phyloP scores from a whole-genome alignment of 306 rosid genomes.

The Corylus americana region DNA sequence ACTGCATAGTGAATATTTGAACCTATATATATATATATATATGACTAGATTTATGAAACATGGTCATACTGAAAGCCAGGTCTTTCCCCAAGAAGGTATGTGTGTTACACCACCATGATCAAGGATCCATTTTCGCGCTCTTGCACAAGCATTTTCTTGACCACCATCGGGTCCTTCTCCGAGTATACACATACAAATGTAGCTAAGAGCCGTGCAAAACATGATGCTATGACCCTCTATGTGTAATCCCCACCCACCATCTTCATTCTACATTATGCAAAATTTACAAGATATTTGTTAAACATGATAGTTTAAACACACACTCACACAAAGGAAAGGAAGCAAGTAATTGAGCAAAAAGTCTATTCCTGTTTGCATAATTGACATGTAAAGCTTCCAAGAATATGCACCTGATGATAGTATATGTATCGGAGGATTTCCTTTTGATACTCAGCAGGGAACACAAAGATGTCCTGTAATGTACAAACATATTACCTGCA shows the following conservation, averaged over 20 bases:
- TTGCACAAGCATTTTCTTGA: not conserved
- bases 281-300: not conserved
- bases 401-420: slow-evolving; percentile 8
- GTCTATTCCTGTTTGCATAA: no score
- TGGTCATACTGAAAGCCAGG: slow-evolving; percentile 2
- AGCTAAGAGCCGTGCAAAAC: slow-evolving; percentile 6
- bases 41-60: not conserved
- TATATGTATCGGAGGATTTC: slow-evolving; percentile 54
- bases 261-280: slow-evolving; percentile 13
- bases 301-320: not conserved
- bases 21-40: no score
- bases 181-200: slow-evolving; percentile 13
- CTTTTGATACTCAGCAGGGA: slow-evolving; percentile 41
- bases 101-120: slow-evolving; percentile 17
- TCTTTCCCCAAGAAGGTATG: slow-evolving; percentile 25
- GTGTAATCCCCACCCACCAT: slow-evolving; percentile 20
- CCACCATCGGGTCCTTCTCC: not conserved
- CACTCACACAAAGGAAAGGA: not conserved
- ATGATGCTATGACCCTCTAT: slow-evolving; percentile 6
- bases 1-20: no score
- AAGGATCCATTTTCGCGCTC: slow-evolving; percentile 15
- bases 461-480: slow-evolving; percentile 56
- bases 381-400: no score
- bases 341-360: no score
- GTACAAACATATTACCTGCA: slow-evolving; percentile 60